phyloP scores from a whole-genome alignment of 257 asterid species.

The Jasminum sambac region DNA sequence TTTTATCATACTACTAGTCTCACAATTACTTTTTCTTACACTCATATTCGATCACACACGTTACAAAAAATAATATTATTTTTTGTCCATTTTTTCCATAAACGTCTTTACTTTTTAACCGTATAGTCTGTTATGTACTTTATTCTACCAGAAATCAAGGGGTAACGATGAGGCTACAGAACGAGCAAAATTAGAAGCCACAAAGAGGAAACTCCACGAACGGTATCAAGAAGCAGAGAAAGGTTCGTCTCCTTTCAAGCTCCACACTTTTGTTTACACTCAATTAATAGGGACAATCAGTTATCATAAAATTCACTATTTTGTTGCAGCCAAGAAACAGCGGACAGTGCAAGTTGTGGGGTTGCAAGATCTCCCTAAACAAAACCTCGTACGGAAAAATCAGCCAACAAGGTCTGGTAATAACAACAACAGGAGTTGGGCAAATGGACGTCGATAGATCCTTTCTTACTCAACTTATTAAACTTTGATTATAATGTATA shows the following conservation, averaged over 20 bases:
- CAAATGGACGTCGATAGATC: constrained; percentile 39
- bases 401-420: constrained; percentile 35
- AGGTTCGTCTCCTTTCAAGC: constrained; percentile 32
- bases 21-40: too few relatives aligned
- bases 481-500: background rate
- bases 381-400: constrained; percentile 34
- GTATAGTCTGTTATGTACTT: background rate
- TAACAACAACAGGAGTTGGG: constrained; percentile 39
- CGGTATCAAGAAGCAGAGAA: constrained; percentile 69
- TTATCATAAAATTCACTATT: background rate
- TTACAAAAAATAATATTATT: too few relatives aligned
- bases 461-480: constrained; percentile 3
- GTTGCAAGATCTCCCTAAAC: constrained; percentile 52
- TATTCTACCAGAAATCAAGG: constrained; percentile 31
- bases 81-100: too few relatives aligned
- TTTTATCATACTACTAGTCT: background rate
- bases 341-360: constrained; percentile 52
- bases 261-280: background rate
- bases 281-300: background rate
- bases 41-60: too few relatives aligned
- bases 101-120: too few relatives aligned
- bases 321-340: constrained; percentile 44
- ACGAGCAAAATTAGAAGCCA: constrained; percentile 46
- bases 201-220: constrained; percentile 75
- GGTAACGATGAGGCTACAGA: constrained; percentile 37